A percentile compares a stretch with the other conserved stretches of the same genome.
These are phyloP conservation scores for Yamadazyma spencermartinsiae DNA, from an alignment of 1,139 yeast genomes.

Conservation along the genomic window DNA sequence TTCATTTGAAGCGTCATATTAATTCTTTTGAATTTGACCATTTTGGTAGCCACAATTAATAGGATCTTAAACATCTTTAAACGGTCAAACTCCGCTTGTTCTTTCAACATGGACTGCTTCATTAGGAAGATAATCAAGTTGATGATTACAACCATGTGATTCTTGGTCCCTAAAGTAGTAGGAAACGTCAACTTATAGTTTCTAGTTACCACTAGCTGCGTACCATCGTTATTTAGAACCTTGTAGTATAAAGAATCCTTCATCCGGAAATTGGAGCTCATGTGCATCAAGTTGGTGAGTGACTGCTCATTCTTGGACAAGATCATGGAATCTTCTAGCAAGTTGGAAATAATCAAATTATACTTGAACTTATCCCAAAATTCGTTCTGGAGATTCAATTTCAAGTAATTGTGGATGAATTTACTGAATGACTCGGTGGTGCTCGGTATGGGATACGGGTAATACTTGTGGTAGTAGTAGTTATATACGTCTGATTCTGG, in stretches of 20 bases:
- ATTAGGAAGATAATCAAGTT: slow-evolving; percentile 26
- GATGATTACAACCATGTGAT: slow-evolving; percentile 20
- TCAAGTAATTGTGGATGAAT: slow-evolving; percentile 31
- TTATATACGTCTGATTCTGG: slow-evolving; percentile 5
- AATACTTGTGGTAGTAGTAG: slow-evolving; percentile 7
- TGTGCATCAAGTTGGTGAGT: not conserved
- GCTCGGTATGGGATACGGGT: slow-evolving; percentile 8
- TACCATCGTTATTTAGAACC: slow-evolving; percentile 20
- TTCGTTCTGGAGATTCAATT: slow-evolving; percentile 19
- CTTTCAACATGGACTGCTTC: slow-evolving; percentile 17
- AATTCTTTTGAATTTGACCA: slow-evolving; percentile 30
- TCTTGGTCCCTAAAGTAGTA: slow-evolving; percentile 10
- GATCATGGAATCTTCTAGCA: slow-evolving; percentile 46
- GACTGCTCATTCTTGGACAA: slow-evolving; percentile 42
- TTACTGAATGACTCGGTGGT: slow-evolving; percentile 27
- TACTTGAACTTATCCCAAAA: slow-evolving; percentile 49
- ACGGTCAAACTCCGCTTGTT: slow-evolving; percentile 5
- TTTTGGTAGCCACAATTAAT: slow-evolving; percentile 30
- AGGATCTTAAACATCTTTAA: slow-evolving; percentile 34
- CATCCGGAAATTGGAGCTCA: not conserved
- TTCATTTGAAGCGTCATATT: slow-evolving; percentile 25
- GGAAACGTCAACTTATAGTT: slow-evolving; percentile 16
- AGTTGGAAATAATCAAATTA: slow-evolving; percentile 37
- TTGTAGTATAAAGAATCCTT: slow-evolving; percentile 7
- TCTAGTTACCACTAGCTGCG: slow-evolving; percentile 17